These are phyloP conservation scores for Neocatenulostroma microsporum DNA, from an alignment of 2,329 filamentous ascomycete genomes.

Conservation along the genomic window DNA sequence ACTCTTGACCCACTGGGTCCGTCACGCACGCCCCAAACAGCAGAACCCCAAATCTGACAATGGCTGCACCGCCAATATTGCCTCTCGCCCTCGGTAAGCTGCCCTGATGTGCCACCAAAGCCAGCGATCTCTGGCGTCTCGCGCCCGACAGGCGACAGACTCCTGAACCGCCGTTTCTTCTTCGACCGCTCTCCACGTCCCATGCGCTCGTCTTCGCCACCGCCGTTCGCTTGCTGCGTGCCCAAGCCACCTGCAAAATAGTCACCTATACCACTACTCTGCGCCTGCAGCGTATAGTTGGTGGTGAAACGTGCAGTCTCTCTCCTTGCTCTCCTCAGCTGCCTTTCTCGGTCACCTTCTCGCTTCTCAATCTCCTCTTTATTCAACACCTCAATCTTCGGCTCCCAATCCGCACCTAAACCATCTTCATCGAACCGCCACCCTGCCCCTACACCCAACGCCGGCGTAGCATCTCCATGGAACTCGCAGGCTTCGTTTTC, in stretches of 20 bases:
- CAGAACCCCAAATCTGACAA: slow-evolving; percentile 78
- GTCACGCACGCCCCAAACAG: slow-evolving; percentile 91
- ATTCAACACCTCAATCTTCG: slow-evolving; percentile 54
- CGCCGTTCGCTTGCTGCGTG: slow-evolving; percentile 33
- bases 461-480: slow-evolving; percentile 29
- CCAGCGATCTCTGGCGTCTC: slow-evolving; percentile 69
- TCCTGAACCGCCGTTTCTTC: slow-evolving; percentile 89
- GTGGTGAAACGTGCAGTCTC: slow-evolving; percentile 75
- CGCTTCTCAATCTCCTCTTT: slow-evolving; percentile 98
- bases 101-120: slow-evolving; percentile 56
- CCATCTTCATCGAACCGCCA: slow-evolving; percentile 95
- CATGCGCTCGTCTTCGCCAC: slow-evolving; percentile 64
- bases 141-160: slow-evolving; percentile 72
- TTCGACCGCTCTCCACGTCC: slow-evolving; percentile 87
- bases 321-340: slow-evolving; percentile 75
- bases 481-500: slow-evolving; percentile 77
- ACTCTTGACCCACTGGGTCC: slow-evolving; percentile 78
- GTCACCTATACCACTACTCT: slow-evolving; percentile 36
- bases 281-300: slow-evolving; percentile 37
- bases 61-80: slow-evolving; percentile 80
- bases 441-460: slow-evolving; percentile 63
- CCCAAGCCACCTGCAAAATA: slow-evolving; percentile 49
- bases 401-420: slow-evolving; percentile 53
- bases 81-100: slow-evolving; percentile 67
- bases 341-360: slow-evolving; percentile 86